Evolutionary conservation across 176 grass and related monocot genomes (phyloP), one percentile per base, ranked within the genome.

Genomic region (Phragmites australis): DNA sequence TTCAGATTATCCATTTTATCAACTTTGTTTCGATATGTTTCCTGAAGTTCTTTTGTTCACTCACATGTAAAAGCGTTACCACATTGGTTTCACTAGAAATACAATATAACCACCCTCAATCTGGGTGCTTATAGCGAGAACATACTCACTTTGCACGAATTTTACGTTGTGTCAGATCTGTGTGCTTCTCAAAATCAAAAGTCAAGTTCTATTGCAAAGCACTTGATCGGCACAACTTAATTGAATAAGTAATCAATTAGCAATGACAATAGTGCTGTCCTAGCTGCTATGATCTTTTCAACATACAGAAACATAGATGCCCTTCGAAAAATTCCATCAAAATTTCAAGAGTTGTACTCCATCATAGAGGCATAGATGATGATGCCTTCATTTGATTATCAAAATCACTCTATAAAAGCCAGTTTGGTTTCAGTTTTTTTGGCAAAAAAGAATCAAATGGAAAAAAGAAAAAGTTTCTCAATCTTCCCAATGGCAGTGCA

Each of bases 281-380:
- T 17, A 66, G 16, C 18, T 69, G 42, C 18, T 57, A 81, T 67
- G 42, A 70, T 47, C 2, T 60, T 43, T 65, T 74, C 51, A 59
- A 49, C 13, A 59, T 23, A 75, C 0, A 56, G 19, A 66, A 13
- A 67, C 8, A 39, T n/a, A 30, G n/a, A 39, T 31, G 51, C 53
- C 34, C 43, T 67, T 60, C 9, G 0, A 26, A 55, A 74, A 76
- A 31, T 58, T 23, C 0, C 49, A 45, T 58, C 34, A 31, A 34
- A 51, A 41, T 70, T 37, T 76, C 19, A 41, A 49, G 19, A 49
- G 17, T 25, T 11, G 27, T 65, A 63, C 15, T 41, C 15, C 10
- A 45, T 54, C 23, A 69, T 32, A 26, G 0, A 87, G 15, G 51
- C 57, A 49, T 3, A 39, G 13, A 52, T n/a, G 13, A 52, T n/a